Percentiles rank a stretch among this genome's conserved stretches.
phyloP scores from a whole-genome alignment of 495 filamentous ascomycete species.

The Neurospora sp. region DNA sequence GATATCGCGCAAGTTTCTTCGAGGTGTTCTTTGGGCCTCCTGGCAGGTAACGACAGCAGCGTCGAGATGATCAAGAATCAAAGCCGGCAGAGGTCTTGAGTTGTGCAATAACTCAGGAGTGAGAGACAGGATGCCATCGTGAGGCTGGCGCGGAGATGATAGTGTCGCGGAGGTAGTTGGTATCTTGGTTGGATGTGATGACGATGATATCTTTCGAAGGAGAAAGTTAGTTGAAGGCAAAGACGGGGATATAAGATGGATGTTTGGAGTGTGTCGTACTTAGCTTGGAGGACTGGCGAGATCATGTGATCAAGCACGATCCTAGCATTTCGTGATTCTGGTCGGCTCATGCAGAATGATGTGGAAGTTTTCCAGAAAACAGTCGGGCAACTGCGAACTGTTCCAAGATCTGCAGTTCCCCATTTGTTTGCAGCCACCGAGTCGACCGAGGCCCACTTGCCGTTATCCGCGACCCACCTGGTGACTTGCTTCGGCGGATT shows the following conservation, averaged over 20 bases:
- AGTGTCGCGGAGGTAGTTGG: no score
- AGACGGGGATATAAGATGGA: not conserved
- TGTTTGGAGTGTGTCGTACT: not conserved
- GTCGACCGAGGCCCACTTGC: not conserved
- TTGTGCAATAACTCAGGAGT: no score
- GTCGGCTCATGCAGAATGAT: not conserved
- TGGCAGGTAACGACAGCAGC: no score
- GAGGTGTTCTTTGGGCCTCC: no score
- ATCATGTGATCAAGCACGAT: not conserved
- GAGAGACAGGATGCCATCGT: no score
- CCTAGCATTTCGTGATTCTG: not conserved
- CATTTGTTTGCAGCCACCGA: not conserved
- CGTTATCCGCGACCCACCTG: not conserved
- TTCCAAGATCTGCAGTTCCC: not conserved
- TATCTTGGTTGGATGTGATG: no score
- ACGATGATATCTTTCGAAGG: not conserved
- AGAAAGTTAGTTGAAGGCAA: not conserved
- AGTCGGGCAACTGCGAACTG: not conserved
- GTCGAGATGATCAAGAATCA: no score
- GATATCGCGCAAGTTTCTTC: no score
- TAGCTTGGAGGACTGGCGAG: not conserved
- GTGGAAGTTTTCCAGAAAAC: not conserved
- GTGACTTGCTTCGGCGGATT: not conserved
- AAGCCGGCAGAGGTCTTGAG: no score
- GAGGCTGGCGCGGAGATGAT: no score